Base-by-base conservation (phyloP, 495 filamentous ascomycete genomes). In the Hyaloscypha hepaticicola region DNA sequence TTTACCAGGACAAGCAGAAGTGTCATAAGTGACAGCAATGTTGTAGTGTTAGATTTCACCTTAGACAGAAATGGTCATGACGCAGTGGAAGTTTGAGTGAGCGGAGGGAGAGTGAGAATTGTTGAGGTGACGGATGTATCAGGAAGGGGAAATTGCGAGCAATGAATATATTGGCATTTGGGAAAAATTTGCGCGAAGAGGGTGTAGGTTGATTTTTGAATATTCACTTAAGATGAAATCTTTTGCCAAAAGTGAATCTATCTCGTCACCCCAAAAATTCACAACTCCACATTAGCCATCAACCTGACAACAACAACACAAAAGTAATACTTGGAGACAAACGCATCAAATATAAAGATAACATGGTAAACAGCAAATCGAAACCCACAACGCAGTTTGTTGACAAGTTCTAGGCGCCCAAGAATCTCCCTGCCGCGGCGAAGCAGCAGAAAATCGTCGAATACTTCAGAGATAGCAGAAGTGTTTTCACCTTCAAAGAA, bases 401-500 rank as follows among this genome's bases (percentile, higher is more conserved):
- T 57, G 53, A 57, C 27, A 57, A 21, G 22, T 57, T 58, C 25
- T 66, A 88, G 86, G 81, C 87, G 22, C 86, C 88, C 31, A 91
- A 90, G 74, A 70, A 77, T 45, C 76, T 81, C 38, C 79, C 86
- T 38, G 82, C 83, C 65, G 76, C 78, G 21, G 81, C 82, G 16
- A 92, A 91, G 74, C 83, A 84, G 64, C 75, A 80, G 19, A 76
- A 83, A 27, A 88, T 91, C 67, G 77, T 90, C 63, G 70, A 78
- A 22, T 87, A 88, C 77, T 81, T 93, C 69, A 87, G 83, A 61
- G 77, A 80, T 49, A 85, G 85, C 6, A 77, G 81, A 55, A 84
- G 84, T 33, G 88, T 87, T 19, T 87, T 91, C 77, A 86, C 82
- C 53, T 78, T 92, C 74, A 91, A 89, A 72, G 89, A 92, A 62